phyloP scores from a whole-genome alignment of 768 basidiomycete genomes.

The Gymnopilus dilepis region DNA sequence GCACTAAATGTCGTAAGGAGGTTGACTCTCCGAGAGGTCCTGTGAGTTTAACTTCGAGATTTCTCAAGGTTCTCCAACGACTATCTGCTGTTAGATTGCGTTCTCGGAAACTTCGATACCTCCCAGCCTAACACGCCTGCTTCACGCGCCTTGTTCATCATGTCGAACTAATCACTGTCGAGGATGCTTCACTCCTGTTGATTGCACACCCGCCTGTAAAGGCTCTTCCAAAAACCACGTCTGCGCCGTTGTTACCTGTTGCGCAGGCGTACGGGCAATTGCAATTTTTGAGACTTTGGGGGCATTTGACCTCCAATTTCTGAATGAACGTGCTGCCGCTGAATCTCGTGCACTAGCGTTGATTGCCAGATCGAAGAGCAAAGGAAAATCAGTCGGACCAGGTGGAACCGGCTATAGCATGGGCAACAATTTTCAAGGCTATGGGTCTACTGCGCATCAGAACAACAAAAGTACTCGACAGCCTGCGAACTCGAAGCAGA shows the following conservation, averaged over 20 bases:
- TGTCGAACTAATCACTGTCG: conserved; percentile 54
- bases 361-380: conserved; percentile 28
- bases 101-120: conserved; percentile 33
- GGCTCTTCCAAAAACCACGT: conserved; percentile 36
- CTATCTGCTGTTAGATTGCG: conserved; percentile 30
- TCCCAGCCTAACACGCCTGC: conserved; percentile 36
- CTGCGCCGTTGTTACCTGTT: conserved; percentile 48
- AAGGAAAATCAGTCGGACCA: conserved; percentile 43
- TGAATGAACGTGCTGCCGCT: conserved; percentile 45
- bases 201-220: conserved; percentile 47
- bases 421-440: conserved; percentile 17
- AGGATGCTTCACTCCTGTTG: conserved; percentile 48
- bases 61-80: background rate
- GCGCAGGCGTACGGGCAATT: conserved; percentile 52
- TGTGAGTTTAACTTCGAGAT: conserved; percentile 37
- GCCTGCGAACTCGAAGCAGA: background rate
- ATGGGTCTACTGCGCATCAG: background rate
- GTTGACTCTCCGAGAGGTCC: conserved; percentile 47
- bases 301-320: conserved; percentile 52
- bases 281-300: conserved; percentile 56
- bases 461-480: background rate
- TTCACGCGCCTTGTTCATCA: conserved; percentile 48
- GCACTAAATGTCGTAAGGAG: conserved; percentile 40
- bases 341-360: conserved; percentile 42
- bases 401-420: conserved; percentile 58